A percentile compares a stretch with the other conserved stretches of the same genome.
These are phyloP conservation scores for Celoporthe dispersa DNA, from an alignment of 2,329 filamentous ascomycete genomes.

Conservation along the genomic window DNA sequence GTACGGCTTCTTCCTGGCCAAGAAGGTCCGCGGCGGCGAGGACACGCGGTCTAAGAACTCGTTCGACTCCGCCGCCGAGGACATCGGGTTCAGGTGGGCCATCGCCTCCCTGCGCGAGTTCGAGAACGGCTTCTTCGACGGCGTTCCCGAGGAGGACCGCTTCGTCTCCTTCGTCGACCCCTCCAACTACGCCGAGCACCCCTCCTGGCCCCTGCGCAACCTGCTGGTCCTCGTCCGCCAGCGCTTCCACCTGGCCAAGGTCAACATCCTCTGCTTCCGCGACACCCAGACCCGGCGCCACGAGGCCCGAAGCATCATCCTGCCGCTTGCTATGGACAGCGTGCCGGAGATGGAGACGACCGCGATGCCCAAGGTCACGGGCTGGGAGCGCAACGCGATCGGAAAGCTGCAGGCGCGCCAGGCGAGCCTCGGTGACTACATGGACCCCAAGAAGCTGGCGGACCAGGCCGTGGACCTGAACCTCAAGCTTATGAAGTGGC, in stretches of 20 bases:
- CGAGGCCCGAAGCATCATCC: constrained; percentile 78
- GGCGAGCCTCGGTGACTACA: constrained; percentile 86
- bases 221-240: constrained; percentile 83
- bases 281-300: constrained; percentile 80
- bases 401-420: constrained; percentile 79
- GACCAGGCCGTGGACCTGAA: constrained; percentile 97
- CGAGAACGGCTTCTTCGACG: constrained; percentile 86
- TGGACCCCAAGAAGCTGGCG: constrained; percentile 86
- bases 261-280: constrained; percentile 88
- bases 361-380: constrained; percentile 85
- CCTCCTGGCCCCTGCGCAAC: constrained; percentile 93
- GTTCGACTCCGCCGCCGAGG: constrained; percentile 55
- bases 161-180: constrained; percentile 91
- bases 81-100: constrained; percentile 73
- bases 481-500: constrained; percentile 98
- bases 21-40: constrained; percentile 60
- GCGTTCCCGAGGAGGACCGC: constrained; percentile 70
- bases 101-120: constrained; percentile 77
- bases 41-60: constrained; percentile 45
- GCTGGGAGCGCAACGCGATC: constrained; percentile 85
- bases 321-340: constrained; percentile 65
- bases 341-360: constrained; percentile 48
- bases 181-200: constrained; percentile 84
- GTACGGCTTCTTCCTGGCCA: constrained; percentile 95
- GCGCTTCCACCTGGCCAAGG: constrained; percentile 75